Evolutionary conservation across 2,329 filamentous ascomycete species (phyloP).

Genomic region (Trichoderma polysporum): DNA sequence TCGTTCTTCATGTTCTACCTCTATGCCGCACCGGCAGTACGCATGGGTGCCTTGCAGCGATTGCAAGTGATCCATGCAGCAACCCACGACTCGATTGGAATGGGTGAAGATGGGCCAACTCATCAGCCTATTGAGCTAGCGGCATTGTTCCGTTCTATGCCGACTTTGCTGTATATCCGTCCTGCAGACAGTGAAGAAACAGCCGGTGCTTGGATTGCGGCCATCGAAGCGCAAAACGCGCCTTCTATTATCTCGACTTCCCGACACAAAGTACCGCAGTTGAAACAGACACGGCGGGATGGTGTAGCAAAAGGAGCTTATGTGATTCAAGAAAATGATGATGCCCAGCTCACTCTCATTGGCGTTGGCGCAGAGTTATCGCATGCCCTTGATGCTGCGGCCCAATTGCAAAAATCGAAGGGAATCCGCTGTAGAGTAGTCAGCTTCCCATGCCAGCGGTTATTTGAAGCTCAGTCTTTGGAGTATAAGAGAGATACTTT

Average conservation of each 20-base stretch:
- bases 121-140: conserved; percentile 62
- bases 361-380: conserved; percentile 39
- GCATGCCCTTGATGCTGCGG: conserved; percentile 43
- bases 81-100: conserved; percentile 61
- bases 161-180: conserved; percentile 60
- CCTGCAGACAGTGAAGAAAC: conserved; percentile 59
- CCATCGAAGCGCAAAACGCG: conserved; percentile 42
- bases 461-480: conserved; percentile 34
- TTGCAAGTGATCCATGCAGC: conserved; percentile 59
- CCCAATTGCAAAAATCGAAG: conserved; percentile 33
- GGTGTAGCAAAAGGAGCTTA: conserved; percentile 47
- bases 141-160: conserved; percentile 60
- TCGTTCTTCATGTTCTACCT: conserved; percentile 65
- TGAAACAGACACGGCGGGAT: conserved; percentile 34
- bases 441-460: conserved; percentile 39
- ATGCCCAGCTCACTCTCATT: conserved; percentile 47
- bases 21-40: conserved; percentile 52
- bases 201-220: conserved; percentile 53
- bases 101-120: conserved; percentile 61
- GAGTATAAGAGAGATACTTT: background rate
- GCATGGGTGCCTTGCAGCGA: conserved; percentile 58
- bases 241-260: conserved; percentile 49
- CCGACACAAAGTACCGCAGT: conserved; percentile 41
- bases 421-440: conserved; percentile 38
- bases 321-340: conserved; percentile 42